Evolutionary conservation across 371 early-diverging fungal species (phyloP), one percentile per base, ranked within the genome.

Genomic region (Mortierella sp.): DNA sequence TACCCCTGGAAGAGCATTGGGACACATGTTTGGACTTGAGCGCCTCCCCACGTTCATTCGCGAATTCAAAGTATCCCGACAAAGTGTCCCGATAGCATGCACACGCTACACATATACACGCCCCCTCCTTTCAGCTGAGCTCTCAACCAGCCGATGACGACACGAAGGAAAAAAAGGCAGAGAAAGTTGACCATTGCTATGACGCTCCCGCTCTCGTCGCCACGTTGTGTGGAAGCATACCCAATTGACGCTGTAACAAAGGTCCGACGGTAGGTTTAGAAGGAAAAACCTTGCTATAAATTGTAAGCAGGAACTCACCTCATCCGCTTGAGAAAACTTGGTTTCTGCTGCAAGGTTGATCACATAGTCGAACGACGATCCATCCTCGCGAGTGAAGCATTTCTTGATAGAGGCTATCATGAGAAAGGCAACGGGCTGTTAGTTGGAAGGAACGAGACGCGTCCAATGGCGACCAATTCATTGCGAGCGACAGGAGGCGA

Each of bases 301-400:
- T 34, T 34, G 34, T 34, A 10, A 34, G n/a, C 34, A 38, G n/a
- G 16, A 10, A 19, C 24, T 66, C 79, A 92, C 94, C 72, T 89
- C 91, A 24, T 91, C 86, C 0, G 90, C 82, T 78, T 94, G 95
- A 0, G 93, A 92, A 79, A 94, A 96, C 72, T 95, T 96, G 38
- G 93, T 93, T 80, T 97, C 97, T 18, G 91, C 92, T 18, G 96
- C 97, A 69, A 93, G 86, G 81, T 97, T 95, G 81, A 96, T 87
- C 7, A 97, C 96, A 70, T 88, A 92, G 80, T 97, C 96, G 81
- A 85, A 94, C 65, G 82, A 83, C 18, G 72, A 64, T 13, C 89
- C 91, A 61, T 93, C 92, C 10, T 84, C 85, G 46, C 84, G 82
- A 5, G 86, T 83, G 67, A 93, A 95, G 39, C 88, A 89, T 67